Percentiles rank a stretch among this genome's conserved stretches.
Conservation (phyloP, 257 asterid genomes). For the Solanum verrucosum region DNA sequence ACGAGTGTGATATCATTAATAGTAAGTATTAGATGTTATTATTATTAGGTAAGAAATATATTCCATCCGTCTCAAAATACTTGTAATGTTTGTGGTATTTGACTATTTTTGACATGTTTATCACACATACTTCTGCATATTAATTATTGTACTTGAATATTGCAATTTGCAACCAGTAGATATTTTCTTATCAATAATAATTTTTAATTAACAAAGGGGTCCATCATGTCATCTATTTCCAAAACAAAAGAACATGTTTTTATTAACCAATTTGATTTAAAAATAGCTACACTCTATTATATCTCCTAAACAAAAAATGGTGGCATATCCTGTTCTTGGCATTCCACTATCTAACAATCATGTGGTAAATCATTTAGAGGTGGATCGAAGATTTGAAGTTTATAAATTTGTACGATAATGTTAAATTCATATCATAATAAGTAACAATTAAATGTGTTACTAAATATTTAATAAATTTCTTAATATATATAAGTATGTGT, state of each 20-base stretch:
- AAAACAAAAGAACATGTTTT: background rate
- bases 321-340: background rate
- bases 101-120: background rate
- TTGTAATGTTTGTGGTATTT: no score
- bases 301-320: background rate
- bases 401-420: no score
- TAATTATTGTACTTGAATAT: background rate
- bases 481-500: background rate
- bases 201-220: background rate
- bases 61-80: accelerated
- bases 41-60: background rate
- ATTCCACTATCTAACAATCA: background rate
- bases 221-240: background rate
- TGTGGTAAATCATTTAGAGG: no score
- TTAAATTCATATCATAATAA: no score
- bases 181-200: background rate
- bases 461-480: no score
- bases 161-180: background rate
- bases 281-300: background rate
- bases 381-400: no score
- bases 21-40: no score
- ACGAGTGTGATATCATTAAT: background rate
- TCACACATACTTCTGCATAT: background rate
- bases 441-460: no score
- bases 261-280: background rate